These are phyloP conservation scores for Oehlia diaphana DNA, from an alignment of 192 early-diverging fungal genomes.

Conservation along the genomic window DNA sequence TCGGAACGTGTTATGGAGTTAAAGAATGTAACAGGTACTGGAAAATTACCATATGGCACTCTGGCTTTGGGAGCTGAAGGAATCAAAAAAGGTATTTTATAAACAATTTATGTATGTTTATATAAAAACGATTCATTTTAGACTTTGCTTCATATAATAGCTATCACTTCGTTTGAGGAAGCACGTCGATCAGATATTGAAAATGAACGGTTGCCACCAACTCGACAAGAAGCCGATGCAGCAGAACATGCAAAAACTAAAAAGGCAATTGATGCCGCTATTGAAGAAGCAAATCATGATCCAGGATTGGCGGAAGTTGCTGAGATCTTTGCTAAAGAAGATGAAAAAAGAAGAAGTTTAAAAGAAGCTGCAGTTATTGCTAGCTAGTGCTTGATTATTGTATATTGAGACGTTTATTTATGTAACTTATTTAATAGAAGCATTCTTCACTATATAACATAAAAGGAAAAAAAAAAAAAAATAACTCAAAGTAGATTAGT, in stretches of 20 bases:
- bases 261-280: constrained; percentile 37
- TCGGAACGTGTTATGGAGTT: constrained; percentile 92
- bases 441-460: background rate
- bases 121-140: background rate
- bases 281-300: constrained; percentile 27
- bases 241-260: constrained; percentile 33
- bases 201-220: constrained; percentile 91
- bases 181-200: constrained; percentile 88
- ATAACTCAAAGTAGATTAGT: too few relatives aligned
- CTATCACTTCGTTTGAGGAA: constrained; percentile 90
- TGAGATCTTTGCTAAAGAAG: constrained; percentile 27
- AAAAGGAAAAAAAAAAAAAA: background rate
- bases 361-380: constrained; percentile 13
- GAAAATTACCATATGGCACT: constrained; percentile 81
- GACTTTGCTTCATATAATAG: constrained; percentile 33
- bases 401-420: background rate
- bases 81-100: constrained; percentile 71
- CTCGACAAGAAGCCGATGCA: constrained; percentile 43
- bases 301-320: constrained; percentile 17
- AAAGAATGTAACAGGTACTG: constrained; percentile 85
- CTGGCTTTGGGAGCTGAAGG: constrained; percentile 90
- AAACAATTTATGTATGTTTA: background rate
- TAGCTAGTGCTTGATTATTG: background rate
- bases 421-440: constrained; percentile 2
- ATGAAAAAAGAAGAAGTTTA: constrained; percentile 29